Conservation (phyloP, 176 grass and related monocot species). For the Eleusine indica region DNA sequence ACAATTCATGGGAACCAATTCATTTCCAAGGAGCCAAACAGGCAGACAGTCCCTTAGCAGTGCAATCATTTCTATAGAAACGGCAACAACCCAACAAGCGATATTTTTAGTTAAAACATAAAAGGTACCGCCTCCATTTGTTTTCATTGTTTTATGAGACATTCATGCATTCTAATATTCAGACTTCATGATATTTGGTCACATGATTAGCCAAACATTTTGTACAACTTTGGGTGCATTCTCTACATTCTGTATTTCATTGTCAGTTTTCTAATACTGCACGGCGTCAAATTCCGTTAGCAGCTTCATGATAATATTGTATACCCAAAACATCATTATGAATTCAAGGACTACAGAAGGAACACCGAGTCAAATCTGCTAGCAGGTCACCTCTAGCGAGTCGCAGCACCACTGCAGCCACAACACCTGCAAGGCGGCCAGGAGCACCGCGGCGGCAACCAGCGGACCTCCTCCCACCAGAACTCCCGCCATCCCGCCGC, state of each 20-base stretch:
- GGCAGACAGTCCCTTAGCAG: no score
- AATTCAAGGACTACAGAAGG: background rate
- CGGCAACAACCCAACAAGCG: background rate
- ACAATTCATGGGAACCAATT: no score
- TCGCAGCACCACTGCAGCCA: constrained; percentile 30
- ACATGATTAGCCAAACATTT: background rate
- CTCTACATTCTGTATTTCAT: no score
- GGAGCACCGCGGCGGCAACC: constrained; percentile 19
- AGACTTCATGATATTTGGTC: background rate
- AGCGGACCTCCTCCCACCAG: constrained; percentile 12
- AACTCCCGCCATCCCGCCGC: background rate
- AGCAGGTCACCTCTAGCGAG: constrained; percentile 37
- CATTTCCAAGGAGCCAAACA: no score
- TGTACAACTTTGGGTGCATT: background rate
- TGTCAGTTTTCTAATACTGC: no score
- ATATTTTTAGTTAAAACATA: background rate
- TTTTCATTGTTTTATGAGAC: background rate
- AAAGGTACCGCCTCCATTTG: background rate
- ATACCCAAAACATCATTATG: background rate
- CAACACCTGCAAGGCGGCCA: constrained; percentile 38
- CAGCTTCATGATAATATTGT: no score
- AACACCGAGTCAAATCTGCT: background rate
- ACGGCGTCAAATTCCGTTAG: no score
- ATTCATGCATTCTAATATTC: background rate
- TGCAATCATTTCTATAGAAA: background rate